Conservation (phyloP, 1,139 yeast genomes). For the Hyphopichia buzzinii region DNA sequence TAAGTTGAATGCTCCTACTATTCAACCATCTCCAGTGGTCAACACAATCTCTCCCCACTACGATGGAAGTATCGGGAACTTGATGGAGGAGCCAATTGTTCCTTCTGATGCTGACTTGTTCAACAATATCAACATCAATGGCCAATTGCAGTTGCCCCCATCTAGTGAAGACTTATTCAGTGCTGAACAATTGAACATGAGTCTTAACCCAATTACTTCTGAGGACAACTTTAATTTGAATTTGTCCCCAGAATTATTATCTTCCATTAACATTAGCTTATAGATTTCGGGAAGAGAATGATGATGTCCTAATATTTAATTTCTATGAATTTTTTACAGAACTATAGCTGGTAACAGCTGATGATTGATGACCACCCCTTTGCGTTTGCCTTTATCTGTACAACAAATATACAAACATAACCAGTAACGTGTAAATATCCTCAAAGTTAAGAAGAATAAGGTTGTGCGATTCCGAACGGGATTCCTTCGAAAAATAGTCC, state of each 20-base stretch:
- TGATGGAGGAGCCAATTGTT: neutral
- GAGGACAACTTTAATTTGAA: neutral
- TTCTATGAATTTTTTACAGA: neutral
- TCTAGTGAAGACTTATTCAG: neutral
- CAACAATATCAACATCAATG: neutral
- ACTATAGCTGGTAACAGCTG: too few species aligned
- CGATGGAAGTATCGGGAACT: neutral
- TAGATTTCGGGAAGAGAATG: neutral
- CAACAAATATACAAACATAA: too few species aligned
- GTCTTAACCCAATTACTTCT: neutral
- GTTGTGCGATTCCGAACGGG: too few species aligned
- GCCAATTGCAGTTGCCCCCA: neutral
- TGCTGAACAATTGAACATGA: neutral
- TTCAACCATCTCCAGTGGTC: neutral
- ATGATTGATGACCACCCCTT: too few species aligned
- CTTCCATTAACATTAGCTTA: constrained; percentile 2
- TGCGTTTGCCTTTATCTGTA: too few species aligned
- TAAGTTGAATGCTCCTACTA: constrained; percentile 5
- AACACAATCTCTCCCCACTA: neutral
- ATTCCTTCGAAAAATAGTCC: too few species aligned
- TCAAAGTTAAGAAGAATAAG: too few species aligned
- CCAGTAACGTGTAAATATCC: too few species aligned
- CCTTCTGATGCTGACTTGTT: too few species aligned
- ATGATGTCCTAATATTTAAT: neutral
- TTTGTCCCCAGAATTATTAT: constrained; percentile 3